Base-by-base conservation (phyloP, 2,329 filamentous ascomycete species). In the Curvularia spicifera region DNA sequence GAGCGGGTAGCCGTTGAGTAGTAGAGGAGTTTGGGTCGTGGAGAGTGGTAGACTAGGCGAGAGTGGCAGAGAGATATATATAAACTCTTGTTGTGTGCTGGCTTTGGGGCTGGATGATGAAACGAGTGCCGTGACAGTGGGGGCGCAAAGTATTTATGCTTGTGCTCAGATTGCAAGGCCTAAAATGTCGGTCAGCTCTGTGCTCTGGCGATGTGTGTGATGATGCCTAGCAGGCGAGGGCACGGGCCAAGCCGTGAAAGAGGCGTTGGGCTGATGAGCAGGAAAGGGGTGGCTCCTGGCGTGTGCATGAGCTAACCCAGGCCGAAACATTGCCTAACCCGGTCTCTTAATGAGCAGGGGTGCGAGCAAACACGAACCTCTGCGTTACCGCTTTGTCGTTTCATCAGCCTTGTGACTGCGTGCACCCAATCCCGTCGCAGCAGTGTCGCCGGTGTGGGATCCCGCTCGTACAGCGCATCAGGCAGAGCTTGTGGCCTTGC, bases 141-240 rank as follows among this genome's bases (percentile, higher is more conserved):
- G 73, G 70, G 67, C 53, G 53, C 59, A 66, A 68, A 54, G 72
- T 76, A 76, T 76, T 78, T 78, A 78, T 78, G 75, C 72, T 68
- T 71, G 66, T 69, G 67, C 67, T 68, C 67, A 73, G 69, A 73
- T 74, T 72, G 65, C 67, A 73, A 66, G 56, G 50, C 69, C 62
- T 65, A 75, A 71, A 74, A 70, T 72, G 71, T 76, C 74, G 74
- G 73, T 76, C 74, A 76, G 71, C 68, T 76, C 75, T 71, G 69
- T 74, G 69, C 67, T 67, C 73, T 73, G 74, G 76, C 68, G 69
- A 76, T 73, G 74, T 62, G 72, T 76, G 73, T 71, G 76, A 77
- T 75, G 66, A 71, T 69, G 65, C 72, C 70, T 68, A 71, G 71
- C 71, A 72, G 59, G 63, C 67, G 68, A 64, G 62, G 66, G 69